Evolutionary conservation across 1,284 basidiomycete genomes (phyloP).

Genomic region (Anthracocystis panici-leucophaei): DNA sequence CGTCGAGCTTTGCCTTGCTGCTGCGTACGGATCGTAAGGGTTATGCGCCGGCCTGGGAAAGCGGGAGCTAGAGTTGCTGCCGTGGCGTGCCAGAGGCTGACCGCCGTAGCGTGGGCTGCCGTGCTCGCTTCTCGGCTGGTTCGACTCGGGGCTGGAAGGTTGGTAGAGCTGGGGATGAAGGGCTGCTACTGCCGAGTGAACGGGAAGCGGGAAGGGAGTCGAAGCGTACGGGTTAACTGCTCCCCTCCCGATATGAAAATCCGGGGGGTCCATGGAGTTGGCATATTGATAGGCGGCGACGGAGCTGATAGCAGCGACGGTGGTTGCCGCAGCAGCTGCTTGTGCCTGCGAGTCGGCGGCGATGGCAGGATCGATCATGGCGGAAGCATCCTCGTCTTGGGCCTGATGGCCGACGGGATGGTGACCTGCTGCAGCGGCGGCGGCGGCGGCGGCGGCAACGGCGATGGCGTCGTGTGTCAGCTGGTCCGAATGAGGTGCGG

Average conservation of each 20-base stretch:
- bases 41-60: conserved; percentile 16
- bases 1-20: conserved; percentile 11
- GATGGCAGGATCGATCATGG: conserved; percentile 53
- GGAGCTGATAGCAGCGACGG: conserved; percentile 51
- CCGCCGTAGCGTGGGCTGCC: conserved; percentile 55
- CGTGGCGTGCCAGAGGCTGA: conserved; percentile 45
- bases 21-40: conserved; percentile 30
- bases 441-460: conserved; percentile 36
- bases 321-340: conserved; percentile 46
- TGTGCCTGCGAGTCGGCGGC: conserved; percentile 52
- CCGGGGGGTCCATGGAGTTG: conserved; percentile 52
- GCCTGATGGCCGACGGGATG: conserved; percentile 17
- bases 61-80: conserved; percentile 44
- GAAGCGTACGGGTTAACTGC: conserved; percentile 57
- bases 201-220: conserved; percentile 52
- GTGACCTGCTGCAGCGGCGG: conserved; percentile 38
- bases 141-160: conserved; percentile 60
- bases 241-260: conserved; percentile 59
- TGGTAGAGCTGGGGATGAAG: conserved; percentile 51
- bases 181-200: conserved; percentile 55
- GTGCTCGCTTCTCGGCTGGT: conserved; percentile 56
- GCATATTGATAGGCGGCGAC: conserved; percentile 51
- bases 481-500: conserved; percentile 42
- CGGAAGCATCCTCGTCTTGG: conserved; percentile 37
- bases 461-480: conserved; percentile 44